Evolutionary conservation across 2,329 filamentous ascomycete genomes (phyloP), one percentile per base, ranked within the genome.

Genomic region (Dactylellina sp.): DNA sequence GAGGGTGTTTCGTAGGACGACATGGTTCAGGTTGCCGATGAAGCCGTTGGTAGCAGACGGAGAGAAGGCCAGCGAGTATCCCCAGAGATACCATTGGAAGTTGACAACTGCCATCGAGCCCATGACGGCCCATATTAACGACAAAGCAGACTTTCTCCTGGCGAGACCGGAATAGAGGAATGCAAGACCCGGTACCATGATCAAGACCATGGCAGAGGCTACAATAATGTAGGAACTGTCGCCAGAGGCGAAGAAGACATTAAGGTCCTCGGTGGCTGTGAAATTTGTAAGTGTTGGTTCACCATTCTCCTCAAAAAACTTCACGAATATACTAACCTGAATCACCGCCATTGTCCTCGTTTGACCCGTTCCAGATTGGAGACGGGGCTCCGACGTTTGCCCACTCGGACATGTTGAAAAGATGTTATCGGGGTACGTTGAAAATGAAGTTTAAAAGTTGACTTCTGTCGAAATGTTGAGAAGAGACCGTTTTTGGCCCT

Each of bases 31-130:
- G 81, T 98, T 88, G 63, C 95, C 95, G 80, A 99, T 98, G 83
- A 91, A 98, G 60, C 91, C 90, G 83, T 91, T 97, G 77, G 87
- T 92, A 2, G 89, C 91, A 12, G 88, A 88, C 46, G 87, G 85
- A 79, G 91, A 95, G 83, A 98, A 97, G 59, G 94, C 93, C 75
- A 99, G 85, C 12, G 94, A 97, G 82, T 97, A 99, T 39, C 95
- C 95, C 94, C 95, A 98, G 82, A 99, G 97, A 80, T 97, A 98
- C 95, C 95, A 99, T 84, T 99, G 95, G 84, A 99, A 97, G 65
- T 91, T 90, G 81, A 97, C 86, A 80, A 98, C 89, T 52, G 91
- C 93, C 80, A 91, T 91, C 50, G 93, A 95, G 81, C 91, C 94
- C 91, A 99, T 96, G 83, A 91, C 93, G 12, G 94, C 93, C 92